These are phyloP conservation scores for Sugiyamaella boreocaroliniensis DNA, from an alignment of 805 yeast species.

Conservation along the genomic window DNA sequence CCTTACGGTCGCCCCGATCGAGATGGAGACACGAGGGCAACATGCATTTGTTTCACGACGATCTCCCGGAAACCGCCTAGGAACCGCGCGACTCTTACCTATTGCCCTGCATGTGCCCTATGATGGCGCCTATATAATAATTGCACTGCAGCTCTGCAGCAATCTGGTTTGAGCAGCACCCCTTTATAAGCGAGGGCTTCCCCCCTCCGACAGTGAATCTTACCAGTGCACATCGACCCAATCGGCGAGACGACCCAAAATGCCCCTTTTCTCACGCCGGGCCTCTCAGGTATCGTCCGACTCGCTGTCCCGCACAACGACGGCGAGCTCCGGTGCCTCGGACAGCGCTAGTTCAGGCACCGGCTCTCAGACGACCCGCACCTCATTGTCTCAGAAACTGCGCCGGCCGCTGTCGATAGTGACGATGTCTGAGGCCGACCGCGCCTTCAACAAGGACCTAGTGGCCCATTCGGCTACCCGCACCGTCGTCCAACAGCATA, in stretches of 20 bases:
- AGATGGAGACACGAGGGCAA: too few species aligned
- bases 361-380: not conserved
- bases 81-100: not conserved
- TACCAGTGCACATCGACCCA: not conserved
- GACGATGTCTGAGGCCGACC: not conserved
- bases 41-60: not conserved
- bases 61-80: not conserved
- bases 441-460: not conserved
- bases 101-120: too few species aligned
- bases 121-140: too few species aligned
- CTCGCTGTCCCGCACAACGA: not conserved
- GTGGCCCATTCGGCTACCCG: not conserved
- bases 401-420: constrained; percentile 6
- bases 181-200: not conserved
- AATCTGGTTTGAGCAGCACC: not conserved
- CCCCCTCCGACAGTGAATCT: not conserved
- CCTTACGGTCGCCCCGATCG: too few species aligned
- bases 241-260: not conserved
- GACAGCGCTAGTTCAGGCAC: not conserved
- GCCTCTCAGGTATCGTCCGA: not conserved
- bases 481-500: not conserved
- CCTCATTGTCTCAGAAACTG: constrained; percentile 3
- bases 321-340: not conserved
- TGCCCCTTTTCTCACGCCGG: not conserved
- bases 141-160: too few species aligned